Percentiles rank a stretch among this genome's conserved stretches.
Conservation (phyloP, 2,329 filamentous ascomycete species). For the Talaromyces sp. region DNA sequence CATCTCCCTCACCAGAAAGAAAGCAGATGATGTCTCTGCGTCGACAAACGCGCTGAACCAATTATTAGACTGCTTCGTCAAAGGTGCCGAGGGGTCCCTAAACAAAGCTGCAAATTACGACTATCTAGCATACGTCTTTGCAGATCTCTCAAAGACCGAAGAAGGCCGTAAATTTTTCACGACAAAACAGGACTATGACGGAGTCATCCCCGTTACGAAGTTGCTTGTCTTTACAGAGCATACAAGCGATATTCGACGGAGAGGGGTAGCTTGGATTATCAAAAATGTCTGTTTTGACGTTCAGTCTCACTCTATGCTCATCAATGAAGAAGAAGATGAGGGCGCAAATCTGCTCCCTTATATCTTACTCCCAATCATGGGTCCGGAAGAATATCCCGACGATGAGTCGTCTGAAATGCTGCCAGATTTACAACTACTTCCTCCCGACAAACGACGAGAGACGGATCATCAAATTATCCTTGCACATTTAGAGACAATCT, state of each 20-base stretch:
- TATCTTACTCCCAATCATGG: slow-evolving; percentile 79
- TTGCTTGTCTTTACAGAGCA: slow-evolving; percentile 93
- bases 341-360: slow-evolving; percentile 77
- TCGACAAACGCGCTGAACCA: slow-evolving; percentile 78
- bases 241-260: slow-evolving; percentile 71
- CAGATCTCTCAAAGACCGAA: slow-evolving; percentile 79
- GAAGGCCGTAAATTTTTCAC: slow-evolving; percentile 72
- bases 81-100: slow-evolving; percentile 73
- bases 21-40: slow-evolving; percentile 53
- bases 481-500: slow-evolving; percentile 83
- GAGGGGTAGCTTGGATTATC: slow-evolving; percentile 92
- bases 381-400: slow-evolving; percentile 78
- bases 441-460: slow-evolving; percentile 84
- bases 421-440: slow-evolving; percentile 80
- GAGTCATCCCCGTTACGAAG: slow-evolving; percentile 83
- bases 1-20: slow-evolving; percentile 56
- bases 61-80: slow-evolving; percentile 92
- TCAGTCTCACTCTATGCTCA: slow-evolving; percentile 62
- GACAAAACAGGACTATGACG: slow-evolving; percentile 68
- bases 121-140: slow-evolving; percentile 90
- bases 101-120: slow-evolving; percentile 85
- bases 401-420: slow-evolving; percentile 85
- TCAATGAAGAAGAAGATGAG: slow-evolving; percentile 57
- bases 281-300: slow-evolving; percentile 90
- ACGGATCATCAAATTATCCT: slow-evolving; percentile 68